Percentiles rank a stretch among this genome's conserved stretches.
These are phyloP conservation scores for Cinnamomum chago DNA, from an alignment of 164 flowering plant species.

Conservation along the genomic window DNA sequence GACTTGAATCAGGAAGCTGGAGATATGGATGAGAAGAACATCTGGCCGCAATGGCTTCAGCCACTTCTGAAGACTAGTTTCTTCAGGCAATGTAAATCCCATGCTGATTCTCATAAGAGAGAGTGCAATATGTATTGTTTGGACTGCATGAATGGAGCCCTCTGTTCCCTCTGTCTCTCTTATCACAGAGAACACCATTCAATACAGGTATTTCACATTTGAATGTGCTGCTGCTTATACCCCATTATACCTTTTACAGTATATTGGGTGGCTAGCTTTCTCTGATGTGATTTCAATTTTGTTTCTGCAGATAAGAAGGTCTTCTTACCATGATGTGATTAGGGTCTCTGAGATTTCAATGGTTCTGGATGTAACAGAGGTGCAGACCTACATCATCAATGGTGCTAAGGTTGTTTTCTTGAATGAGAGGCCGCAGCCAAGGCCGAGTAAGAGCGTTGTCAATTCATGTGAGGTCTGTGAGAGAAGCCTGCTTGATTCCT, in stretches of 20 bases:
- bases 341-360: slow-evolving; percentile 85
- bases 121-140: slow-evolving; percentile 97
- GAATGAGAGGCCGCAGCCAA: slow-evolving; percentile 86
- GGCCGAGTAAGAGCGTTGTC: slow-evolving; percentile 90
- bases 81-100: slow-evolving; percentile 77
- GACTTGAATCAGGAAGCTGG: slow-evolving; percentile 51
- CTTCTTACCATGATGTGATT: slow-evolving; percentile 94
- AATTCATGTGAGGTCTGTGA: slow-evolving; percentile 86
- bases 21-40: slow-evolving; percentile 53
- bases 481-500: slow-evolving; percentile 88
- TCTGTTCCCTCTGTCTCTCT: slow-evolving; percentile 79
- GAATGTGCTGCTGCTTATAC: neutral
- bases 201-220: slow-evolving; percentile 63
- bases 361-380: slow-evolving; percentile 69
- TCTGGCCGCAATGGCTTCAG: slow-evolving; percentile 89
- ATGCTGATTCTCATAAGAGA: slow-evolving; percentile 79
- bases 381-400: slow-evolving; percentile 90
- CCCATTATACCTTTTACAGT: neutral
- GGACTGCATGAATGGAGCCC: slow-evolving; percentile 79
- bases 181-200: slow-evolving; percentile 68
- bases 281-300: neutral
- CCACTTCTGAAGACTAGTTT: slow-evolving; percentile 59
- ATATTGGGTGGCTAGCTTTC: too few relatives aligned
- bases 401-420: slow-evolving; percentile 86
- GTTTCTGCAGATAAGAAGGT: slow-evolving; percentile 71